phyloP scores from a whole-genome alignment of 352 stramenopile species.

The Aphanomyces astaci region DNA sequence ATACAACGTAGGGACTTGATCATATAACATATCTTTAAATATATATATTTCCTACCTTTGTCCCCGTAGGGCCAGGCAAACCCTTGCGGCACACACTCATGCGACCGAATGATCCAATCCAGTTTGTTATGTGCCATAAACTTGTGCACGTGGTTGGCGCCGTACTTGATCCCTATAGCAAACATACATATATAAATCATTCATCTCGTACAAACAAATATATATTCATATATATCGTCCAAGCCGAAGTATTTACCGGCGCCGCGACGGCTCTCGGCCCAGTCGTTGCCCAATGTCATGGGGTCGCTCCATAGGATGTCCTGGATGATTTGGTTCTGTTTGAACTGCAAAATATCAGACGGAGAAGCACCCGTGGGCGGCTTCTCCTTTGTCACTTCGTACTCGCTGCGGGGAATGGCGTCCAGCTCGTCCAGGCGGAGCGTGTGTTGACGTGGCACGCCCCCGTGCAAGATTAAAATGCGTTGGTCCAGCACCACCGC shows the following conservation, averaged over 20 bases:
- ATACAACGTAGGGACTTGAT: too few species aligned
- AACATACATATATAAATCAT: too few species aligned
- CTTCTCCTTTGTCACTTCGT: conserved; percentile 68
- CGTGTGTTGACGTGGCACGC: conserved; percentile 47
- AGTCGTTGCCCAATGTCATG: conserved; percentile 41
- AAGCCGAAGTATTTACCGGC: too few species aligned
- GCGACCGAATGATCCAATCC: conserved; percentile 69
- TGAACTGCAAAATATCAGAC: conserved; percentile 30
- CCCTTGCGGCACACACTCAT: conserved; percentile 74
- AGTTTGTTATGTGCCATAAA: conserved; percentile 83
- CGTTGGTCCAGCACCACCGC: conserved; percentile 65
- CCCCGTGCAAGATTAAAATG: conserved; percentile 68
- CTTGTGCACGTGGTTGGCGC: conserved; percentile 68
- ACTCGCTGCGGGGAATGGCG: conserved; percentile 47
- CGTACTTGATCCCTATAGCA: conserved; percentile 53
- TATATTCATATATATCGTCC: too few species aligned
- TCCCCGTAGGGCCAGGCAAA: conserved; percentile 75
- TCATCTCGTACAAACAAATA: too few species aligned
- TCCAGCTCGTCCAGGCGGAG: conserved; percentile 57
- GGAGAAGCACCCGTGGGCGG: conserved; percentile 37
- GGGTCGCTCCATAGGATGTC: conserved; percentile 81
- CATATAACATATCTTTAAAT: too few species aligned
- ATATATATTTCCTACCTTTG: conserved; percentile 42
- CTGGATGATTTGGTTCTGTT: conserved; percentile 66
- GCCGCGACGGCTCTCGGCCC: conserved; percentile 71